phyloP scores from a whole-genome alignment of 176 grass and related monocot species.

The Cenchrus purpureus region DNA sequence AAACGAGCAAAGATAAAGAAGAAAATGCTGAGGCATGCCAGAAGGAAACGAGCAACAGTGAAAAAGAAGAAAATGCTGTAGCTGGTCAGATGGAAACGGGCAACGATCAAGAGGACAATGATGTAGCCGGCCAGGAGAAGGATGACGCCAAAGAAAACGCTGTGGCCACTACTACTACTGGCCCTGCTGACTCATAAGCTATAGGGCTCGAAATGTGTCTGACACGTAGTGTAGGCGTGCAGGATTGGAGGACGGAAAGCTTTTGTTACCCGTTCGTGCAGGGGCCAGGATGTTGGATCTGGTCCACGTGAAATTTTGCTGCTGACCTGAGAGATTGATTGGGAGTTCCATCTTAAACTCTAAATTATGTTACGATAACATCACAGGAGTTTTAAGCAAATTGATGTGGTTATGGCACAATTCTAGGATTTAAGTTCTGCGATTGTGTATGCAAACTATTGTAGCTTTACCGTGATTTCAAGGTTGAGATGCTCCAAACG shows the following conservation, averaged over 20 bases:
- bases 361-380: neutral
- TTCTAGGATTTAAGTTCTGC: neutral
- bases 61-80: neutral
- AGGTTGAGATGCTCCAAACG: neutral
- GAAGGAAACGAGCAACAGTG: neutral
- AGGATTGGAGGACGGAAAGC: neutral
- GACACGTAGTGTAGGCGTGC: neutral
- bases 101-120: neutral
- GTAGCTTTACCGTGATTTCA: neutral
- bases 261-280: neutral
- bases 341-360: neutral
- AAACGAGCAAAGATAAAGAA: neutral
- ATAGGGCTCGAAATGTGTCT: neutral
- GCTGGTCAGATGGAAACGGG: slow-evolving; percentile 10
- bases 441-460: neutral
- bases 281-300: neutral
- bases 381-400: neutral
- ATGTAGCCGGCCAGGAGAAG: neutral
- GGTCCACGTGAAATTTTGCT: neutral
- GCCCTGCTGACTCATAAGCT: slow-evolving; percentile 3
- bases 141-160: neutral
- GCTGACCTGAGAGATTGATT: neutral
- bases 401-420: neutral
- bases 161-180: neutral
- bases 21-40: slow-evolving; percentile 5